These are phyloP conservation scores for Phoenix roebelenii DNA, from an alignment of 176 grass and related monocot genomes.

Conservation along the genomic window DNA sequence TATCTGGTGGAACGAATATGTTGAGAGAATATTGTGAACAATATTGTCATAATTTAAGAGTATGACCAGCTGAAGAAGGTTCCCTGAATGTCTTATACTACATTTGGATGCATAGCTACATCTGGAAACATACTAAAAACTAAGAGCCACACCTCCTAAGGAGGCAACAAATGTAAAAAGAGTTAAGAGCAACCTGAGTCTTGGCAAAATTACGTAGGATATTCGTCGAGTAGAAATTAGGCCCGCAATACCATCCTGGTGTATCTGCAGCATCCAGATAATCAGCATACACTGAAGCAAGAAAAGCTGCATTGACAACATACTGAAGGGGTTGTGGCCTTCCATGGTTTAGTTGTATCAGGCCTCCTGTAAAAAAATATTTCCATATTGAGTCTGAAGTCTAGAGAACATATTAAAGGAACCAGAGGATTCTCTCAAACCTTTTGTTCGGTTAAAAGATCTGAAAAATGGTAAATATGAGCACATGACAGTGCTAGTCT, in stretches of 20 bases:
- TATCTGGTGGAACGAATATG: too few relatives aligned
- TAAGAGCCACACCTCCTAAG: too few relatives aligned
- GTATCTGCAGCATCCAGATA: slow-evolving; percentile 6
- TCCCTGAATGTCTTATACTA: too few relatives aligned
- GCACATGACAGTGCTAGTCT: slow-evolving; percentile 5
- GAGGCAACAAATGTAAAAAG: too few relatives aligned
- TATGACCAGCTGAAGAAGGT: too few relatives aligned
- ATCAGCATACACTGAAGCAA: neutral
- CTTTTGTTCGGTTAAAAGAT: slow-evolving; percentile 5
- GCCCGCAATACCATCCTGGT: slow-evolving; percentile 8
- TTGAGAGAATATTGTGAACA: too few relatives aligned
- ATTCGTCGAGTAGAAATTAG: slow-evolving; percentile 1
- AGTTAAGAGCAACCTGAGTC: neutral
- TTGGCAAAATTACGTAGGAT: neutral
- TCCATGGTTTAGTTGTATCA: slow-evolving; percentile 11
- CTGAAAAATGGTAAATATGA: slow-evolving; percentile 2
- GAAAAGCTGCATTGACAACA: slow-evolving; percentile 3
- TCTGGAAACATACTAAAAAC: too few relatives aligned
- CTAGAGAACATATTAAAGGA: neutral
- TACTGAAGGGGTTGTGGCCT: slow-evolving; percentile 3
- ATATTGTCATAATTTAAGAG: too few relatives aligned
- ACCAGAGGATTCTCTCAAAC: neutral
- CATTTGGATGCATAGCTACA: too few relatives aligned
- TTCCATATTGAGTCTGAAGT: neutral
- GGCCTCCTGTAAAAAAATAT: neutral